Base-by-base conservation (phyloP, 495 filamentous ascomycete genomes). In the Aspergillus heteromorphus region DNA sequence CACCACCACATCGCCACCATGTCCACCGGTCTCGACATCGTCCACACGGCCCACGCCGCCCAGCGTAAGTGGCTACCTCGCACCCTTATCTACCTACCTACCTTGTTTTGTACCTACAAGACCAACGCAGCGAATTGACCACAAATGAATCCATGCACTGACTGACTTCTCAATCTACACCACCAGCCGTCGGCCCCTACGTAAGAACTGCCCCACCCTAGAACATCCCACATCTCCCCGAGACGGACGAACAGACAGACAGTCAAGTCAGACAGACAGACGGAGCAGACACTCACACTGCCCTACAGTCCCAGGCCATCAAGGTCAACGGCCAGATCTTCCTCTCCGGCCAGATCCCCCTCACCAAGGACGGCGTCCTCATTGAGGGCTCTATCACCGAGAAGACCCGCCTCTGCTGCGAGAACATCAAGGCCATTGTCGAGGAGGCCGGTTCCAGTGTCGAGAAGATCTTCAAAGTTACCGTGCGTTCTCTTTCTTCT, bases 331-430 rank as follows among this genome's bases (percentile, higher is more conserved):
- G 81, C 45, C 79, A 85, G 60, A 86, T 97, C 76, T 97, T 89
- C 79, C 86, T 91, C 74, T 97, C 92, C 6, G 92, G 92, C 65
- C 91, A 93, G 71, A 91, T 97, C 61, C 92, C 91, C 57, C 86
- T 87, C 57, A 87, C 91, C 66, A 73, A 82, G 58, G 60, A 81
- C 49, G 91, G 89, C 58, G 86, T 85, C 61, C 79, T 95, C 14
- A 73, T 93, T 53, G 68, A 84, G 59, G 91, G 88, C 38, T 84
- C 74, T 62, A 92, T 96, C 63, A 83, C 81, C 49, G 80, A 88
- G 56, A 85, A 88, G 75, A 91, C 89, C 34, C 77, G 78, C 48
- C 76, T 78, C 45, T 92, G 87, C 80, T 85, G 89, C 66, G 70
- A 83, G 62, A 91, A 89, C 78, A 77, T 93, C 67, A 78, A 85